Base-by-base conservation (phyloP, 768 basidiomycete genomes). In the Russula earlei region DNA sequence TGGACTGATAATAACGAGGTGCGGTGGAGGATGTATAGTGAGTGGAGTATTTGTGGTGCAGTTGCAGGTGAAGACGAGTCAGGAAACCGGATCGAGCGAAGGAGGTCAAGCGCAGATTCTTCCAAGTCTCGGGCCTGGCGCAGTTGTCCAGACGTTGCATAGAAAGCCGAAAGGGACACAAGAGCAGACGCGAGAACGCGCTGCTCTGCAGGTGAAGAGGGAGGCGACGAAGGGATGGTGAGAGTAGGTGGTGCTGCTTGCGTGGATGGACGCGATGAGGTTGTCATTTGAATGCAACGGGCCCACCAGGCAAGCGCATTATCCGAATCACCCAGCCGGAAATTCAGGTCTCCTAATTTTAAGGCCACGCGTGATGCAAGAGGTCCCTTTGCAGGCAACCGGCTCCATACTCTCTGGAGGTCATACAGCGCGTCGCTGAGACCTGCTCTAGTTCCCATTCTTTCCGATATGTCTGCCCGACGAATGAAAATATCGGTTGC, bases 1-100 rank as follows among this genome's bases (percentile, higher is more conserved):
- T 90, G 87, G 12, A 84, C 73, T 14, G 82, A 82, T 45, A 90
- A 69, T 11, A 90, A 70, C n/a, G 87, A 80, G 15, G 84, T 80
- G 38, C 85, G 83, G 57, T 90, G 87, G 27, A 86, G 75, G 41
- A 89, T 69, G 61, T 78, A 86, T 6, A 86, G 68, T 0, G 74
- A 69, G 65, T 89, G 87, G 37, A 90, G 74, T 5, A 75, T 72
- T 52, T 85, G 78, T 6, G 83, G 76, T 10, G 80, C 73, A 10
- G 84, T 73, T 24, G 75, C 66, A 5, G 74, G 62, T 4, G 74
- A 64, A 5, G 74, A 64, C 6, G 74, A 71, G 9, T 74, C 68
- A 10, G 82, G 75, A 41, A 73, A 68, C n/a, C 65, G 73, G 50
- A 83, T 76, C 33, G 75, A 74, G 44, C 80, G 77, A 54, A 88